These are phyloP conservation scores for Oryza brachyantha DNA, from an alignment of 176 grass and related monocot genomes.

Conservation along the genomic window DNA sequence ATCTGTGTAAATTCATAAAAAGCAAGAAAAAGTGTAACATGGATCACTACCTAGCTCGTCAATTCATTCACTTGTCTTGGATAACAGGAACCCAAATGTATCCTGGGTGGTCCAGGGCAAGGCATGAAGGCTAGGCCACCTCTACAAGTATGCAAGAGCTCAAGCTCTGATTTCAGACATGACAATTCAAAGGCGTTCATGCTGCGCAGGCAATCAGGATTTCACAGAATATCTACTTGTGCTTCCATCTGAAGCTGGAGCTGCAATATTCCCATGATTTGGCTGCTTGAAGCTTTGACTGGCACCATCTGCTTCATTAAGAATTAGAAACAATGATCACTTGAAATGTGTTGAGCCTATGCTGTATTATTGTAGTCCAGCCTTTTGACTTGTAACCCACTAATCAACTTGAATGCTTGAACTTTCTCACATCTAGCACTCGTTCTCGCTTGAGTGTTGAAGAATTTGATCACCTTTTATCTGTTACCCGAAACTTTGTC, in stretches of 20 bases:
- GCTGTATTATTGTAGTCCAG: conserved; percentile 8
- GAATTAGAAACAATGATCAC: conserved; percentile 15
- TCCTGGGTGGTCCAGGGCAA: conserved; percentile 32
- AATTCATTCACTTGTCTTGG: conserved; percentile 3
- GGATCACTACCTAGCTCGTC: conserved; percentile 11
- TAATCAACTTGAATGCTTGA: conserved; percentile 1
- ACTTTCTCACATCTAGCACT: neutral
- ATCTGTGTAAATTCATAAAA: conserved; percentile 16
- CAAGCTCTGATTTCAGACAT: conserved; percentile 27
- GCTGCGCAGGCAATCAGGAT: conserved; percentile 31
- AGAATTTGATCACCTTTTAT: conserved; percentile 13
- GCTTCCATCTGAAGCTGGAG: conserved; percentile 39
- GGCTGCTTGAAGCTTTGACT: neutral
- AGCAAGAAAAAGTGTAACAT: neutral
- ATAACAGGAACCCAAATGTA: conserved; percentile 53
- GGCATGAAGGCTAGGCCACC: conserved; percentile 32
- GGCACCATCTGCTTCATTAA: neutral
- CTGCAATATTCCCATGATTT: neutral
- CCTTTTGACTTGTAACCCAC: conserved; percentile 2
- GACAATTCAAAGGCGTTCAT: conserved; percentile 39
- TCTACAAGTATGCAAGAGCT: conserved; percentile 39
- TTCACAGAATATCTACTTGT: conserved; percentile 5
- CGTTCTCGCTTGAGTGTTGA: neutral
- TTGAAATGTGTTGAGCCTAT: conserved; percentile 12
- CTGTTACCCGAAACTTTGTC: neutral